phyloP scores from a whole-genome alignment of 2,329 filamentous ascomycete genomes.

The Neofusicoccum umdonicola region DNA sequence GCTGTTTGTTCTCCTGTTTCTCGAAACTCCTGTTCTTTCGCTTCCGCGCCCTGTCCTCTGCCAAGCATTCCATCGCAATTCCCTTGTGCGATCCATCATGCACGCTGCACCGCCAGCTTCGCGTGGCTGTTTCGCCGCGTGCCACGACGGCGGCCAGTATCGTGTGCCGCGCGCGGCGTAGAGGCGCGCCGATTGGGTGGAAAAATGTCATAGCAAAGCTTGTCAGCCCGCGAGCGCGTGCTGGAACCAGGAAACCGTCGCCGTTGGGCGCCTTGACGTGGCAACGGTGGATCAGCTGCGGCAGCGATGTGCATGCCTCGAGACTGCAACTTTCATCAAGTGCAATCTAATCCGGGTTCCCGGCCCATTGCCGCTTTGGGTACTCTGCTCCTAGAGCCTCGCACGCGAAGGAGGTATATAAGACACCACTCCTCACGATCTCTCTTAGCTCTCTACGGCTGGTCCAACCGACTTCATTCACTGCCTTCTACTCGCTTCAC shows the following conservation, averaged over 20 bases:
- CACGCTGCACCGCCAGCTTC: neutral
- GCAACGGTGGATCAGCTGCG: neutral
- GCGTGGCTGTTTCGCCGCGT: constrained; percentile 1
- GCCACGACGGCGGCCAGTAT: neutral
- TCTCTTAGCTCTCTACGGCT: constrained; percentile 10
- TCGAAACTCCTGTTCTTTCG: neutral
- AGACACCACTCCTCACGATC: neutral
- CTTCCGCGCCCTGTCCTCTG: neutral
- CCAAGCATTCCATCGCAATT: neutral
- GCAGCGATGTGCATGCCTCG: constrained; percentile 3
- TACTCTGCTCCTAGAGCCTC: constrained; percentile 3
- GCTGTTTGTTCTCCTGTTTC: neutral
- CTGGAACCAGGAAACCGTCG: constrained; percentile 5
- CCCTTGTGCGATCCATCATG: neutral
- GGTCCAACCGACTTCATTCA: constrained; percentile 17
- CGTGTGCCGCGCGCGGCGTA: neutral
- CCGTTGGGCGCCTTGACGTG: constrained; percentile 9
- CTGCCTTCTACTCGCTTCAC: constrained; percentile 11
- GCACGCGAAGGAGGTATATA: constrained; percentile 9
- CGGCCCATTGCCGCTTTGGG: constrained; percentile 4
- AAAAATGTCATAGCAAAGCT: neutral
- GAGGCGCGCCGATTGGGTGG: constrained; percentile 6
- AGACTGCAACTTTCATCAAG: constrained; percentile 2
- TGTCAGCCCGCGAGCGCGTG: neutral
- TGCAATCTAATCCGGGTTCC: constrained; percentile 10